phyloP scores from a whole-genome alignment of 2,329 filamentous ascomycete genomes.

The Fusarium armeniacum region DNA sequence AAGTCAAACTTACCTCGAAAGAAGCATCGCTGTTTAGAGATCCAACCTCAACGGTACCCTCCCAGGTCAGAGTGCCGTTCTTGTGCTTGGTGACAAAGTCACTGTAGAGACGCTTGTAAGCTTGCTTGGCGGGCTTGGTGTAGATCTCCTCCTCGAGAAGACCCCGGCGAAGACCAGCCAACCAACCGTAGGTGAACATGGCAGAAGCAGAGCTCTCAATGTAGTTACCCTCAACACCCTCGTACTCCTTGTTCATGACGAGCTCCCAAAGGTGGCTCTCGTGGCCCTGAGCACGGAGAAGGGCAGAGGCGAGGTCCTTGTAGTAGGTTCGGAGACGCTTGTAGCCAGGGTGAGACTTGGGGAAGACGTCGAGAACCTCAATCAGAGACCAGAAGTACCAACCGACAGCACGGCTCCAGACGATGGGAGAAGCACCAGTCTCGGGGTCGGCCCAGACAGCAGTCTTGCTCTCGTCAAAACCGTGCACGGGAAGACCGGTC shows the following conservation, averaged over 20 bases:
- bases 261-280: constrained; percentile 69
- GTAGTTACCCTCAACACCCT: constrained; percentile 67
- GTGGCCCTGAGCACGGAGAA: constrained; percentile 59
- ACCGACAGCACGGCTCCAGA: constrained; percentile 68
- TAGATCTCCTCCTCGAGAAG: constrained; percentile 47
- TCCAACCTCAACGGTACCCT: constrained; percentile 67
- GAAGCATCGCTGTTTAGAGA: constrained; percentile 63
- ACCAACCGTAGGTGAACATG: constrained; percentile 68
- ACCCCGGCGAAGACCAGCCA: constrained; percentile 58
- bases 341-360: constrained; percentile 55
- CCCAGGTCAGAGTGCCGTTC: constrained; percentile 64
- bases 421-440: constrained; percentile 65
- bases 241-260: constrained; percentile 65
- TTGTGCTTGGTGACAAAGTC: constrained; percentile 62
- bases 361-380: constrained; percentile 63
- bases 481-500: constrained; percentile 64
- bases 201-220: constrained; percentile 71
- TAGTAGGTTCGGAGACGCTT: constrained; percentile 56
- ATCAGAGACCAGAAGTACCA: constrained; percentile 68
- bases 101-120: constrained; percentile 56
- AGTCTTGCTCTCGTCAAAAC: constrained; percentile 64
- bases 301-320: constrained; percentile 35
- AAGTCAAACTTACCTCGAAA: constrained; percentile 60
- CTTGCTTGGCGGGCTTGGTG: constrained; percentile 41
- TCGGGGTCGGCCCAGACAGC: constrained; percentile 66